Evolutionary conservation across 2,329 filamentous ascomycete genomes (phyloP).

Genomic region (Hypocreales sp.): DNA sequence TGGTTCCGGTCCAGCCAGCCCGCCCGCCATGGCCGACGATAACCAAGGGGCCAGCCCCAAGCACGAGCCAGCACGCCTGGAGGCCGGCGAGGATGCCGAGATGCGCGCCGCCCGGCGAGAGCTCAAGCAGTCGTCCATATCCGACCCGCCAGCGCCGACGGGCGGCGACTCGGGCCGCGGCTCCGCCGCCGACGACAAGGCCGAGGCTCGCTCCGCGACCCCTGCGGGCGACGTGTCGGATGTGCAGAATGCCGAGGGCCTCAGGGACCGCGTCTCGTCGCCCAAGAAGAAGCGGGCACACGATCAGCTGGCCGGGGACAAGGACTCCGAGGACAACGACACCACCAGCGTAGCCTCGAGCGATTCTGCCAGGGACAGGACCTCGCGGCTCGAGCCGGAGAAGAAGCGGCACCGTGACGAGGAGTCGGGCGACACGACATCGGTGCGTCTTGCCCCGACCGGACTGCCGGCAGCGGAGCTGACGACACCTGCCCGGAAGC

Average conservation of each 20-base stretch:
- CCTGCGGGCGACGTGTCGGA: conserved; percentile 19
- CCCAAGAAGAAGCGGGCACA: conserved; percentile 53
- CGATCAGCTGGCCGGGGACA: conserved; percentile 38
- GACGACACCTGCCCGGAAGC: no score
- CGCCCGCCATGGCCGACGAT: conserved; percentile 27
- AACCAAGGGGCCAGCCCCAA: conserved; percentile 24
- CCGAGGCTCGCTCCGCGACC: conserved; percentile 12
- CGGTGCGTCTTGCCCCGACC: conserved; percentile 14
- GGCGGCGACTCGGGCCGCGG: conserved; percentile 2
- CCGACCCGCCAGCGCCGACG: conserved; percentile 22
- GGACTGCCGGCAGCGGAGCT: no score
- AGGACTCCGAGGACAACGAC: conserved; percentile 25
- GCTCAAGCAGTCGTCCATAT: conserved; percentile 48
- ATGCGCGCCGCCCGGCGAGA: conserved; percentile 49
- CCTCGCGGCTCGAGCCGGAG: conserved; percentile 36
- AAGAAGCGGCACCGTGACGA: conserved; percentile 49
- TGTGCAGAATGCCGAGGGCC: conserved; percentile 18
- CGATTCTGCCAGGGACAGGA: conserved; percentile 32
- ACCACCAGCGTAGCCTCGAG: conserved; percentile 24
- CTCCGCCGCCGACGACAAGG: conserved; percentile 7
- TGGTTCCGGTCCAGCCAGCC: no score
- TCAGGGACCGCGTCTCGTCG: conserved; percentile 35
- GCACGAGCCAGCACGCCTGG: conserved; percentile 15
- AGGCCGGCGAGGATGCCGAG: conserved; percentile 41
- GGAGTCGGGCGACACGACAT: conserved; percentile 17